These are phyloP conservation scores for Neckera pumila DNA, from an alignment of 225 moss, liverwort and hornwort genomes.

Conservation along the genomic window DNA sequence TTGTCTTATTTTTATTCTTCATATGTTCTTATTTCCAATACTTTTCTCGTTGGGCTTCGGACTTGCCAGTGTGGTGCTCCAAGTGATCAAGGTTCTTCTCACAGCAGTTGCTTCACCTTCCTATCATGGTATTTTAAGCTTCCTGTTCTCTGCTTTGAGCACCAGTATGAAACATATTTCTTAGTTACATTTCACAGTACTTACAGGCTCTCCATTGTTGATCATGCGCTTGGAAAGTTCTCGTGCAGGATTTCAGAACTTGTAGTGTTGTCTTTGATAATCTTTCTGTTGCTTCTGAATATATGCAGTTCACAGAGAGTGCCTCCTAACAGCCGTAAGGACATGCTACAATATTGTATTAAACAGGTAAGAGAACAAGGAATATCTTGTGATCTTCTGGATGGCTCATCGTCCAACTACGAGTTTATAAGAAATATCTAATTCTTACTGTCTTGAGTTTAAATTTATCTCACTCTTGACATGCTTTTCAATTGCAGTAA, in stretches of 20 bases:
- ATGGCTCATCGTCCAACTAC: not conserved
- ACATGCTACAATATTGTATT: conserved; percentile 97
- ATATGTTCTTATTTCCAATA: not conserved
- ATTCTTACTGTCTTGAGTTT: not conserved
- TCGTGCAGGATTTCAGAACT: not conserved
- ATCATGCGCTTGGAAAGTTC: not conserved
- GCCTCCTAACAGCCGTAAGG: conserved; percentile 72
- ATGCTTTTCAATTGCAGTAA: conserved; percentile 37
- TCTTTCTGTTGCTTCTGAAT: not conserved
- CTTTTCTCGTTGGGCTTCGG: not conserved
- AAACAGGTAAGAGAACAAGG: conserved; percentile 38
- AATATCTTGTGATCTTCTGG: not conserved
- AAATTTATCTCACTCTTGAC: not conserved
- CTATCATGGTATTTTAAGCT: conserved; percentile 50
- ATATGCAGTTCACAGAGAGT: conserved; percentile 85
- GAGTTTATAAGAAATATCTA: not conserved
- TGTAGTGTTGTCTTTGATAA: not conserved
- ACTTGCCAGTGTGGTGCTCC: conserved; percentile 65
- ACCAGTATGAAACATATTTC: not conserved
- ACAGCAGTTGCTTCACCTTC: conserved; percentile 88
- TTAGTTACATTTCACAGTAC: not conserved
- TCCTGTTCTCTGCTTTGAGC: not conserved
- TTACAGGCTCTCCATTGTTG: not conserved
- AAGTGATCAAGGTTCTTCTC: conserved; percentile 96
- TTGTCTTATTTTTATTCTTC: not conserved